Base-by-base conservation (phyloP, 2,329 filamentous ascomycete species). In the Aspergillus novofumigatus region DNA sequence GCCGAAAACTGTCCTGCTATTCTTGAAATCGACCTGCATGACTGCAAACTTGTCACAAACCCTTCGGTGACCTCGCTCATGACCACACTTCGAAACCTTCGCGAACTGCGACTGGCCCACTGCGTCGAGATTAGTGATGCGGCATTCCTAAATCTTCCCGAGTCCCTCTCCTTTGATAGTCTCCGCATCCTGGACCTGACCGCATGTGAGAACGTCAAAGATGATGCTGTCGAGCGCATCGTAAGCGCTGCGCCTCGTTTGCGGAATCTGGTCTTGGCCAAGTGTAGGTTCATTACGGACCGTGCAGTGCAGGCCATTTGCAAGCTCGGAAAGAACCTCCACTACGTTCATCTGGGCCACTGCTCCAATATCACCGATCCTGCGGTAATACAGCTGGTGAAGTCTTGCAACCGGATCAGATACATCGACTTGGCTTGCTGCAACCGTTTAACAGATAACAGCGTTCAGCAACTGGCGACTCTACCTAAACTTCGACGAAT, bases 361-460 rank as follows among this genome's bases (percentile, higher is more conserved):
- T 99, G 94, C 74, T 85, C 86, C 28, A 86, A 92, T 49, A 92
- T 99, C 69, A 97, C 93, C 0, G 94, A 99, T 69, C 82, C 86
- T 38, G 92, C 91, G 1, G 91, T 99, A 20, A 89, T 90, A 66
- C 87, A 86, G 55, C 81, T 99, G 32, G 91, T 97, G 42, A 87
- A 88, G 64, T 81, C 81, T 53, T 99, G 94, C 80, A 97, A 93
- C 68, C 86, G 94, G 25, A 97, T 99, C 64, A 85, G 94, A 55
- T 99, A 99, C 72, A 99, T 99, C 62, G 94, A 99, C 71, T 79
- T 99, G 47, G 94, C 94, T n/a, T 97, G 94, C 77, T 99, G 94
- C 75, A 85, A 84, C 14, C 87, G 91, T 65, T 79, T 99, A 59
- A 97, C 94, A 0, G 94, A 99, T 66, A 81, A 83, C 10, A 97